A percentile compares a stretch with the other conserved stretches of the same genome.
phyloP scores from a whole-genome alignment of 1,284 basidiomycete genomes.

The Boletus semigastroideus region DNA sequence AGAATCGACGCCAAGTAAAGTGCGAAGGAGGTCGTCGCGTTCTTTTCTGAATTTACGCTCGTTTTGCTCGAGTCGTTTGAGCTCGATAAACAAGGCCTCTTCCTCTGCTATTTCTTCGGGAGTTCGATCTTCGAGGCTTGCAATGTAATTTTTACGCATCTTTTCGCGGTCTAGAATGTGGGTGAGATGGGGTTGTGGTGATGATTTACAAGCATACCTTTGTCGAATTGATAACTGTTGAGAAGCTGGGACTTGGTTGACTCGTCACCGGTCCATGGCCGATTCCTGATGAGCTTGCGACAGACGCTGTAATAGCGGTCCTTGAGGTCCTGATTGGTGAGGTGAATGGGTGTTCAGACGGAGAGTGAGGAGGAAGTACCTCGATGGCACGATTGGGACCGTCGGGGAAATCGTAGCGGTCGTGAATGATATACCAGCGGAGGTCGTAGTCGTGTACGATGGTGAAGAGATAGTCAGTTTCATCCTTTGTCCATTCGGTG shows the following conservation, averaged over 20 bases:
- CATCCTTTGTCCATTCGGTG: conserved; percentile 88
- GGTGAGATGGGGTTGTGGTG: background rate
- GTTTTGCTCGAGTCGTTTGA: conserved; percentile 92
- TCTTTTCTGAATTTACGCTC: conserved; percentile 88
- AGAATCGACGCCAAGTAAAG: conserved; percentile 81
- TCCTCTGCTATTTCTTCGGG: conserved; percentile 92
- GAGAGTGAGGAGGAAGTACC: conserved; percentile 40
- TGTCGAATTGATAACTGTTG: conserved; percentile 80
- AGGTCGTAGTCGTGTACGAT: conserved; percentile 84
- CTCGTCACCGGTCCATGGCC: conserved; percentile 83
- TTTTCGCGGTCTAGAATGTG: conserved; percentile 74
- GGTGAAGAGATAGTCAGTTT: conserved; percentile 92
- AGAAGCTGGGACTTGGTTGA: conserved; percentile 64
- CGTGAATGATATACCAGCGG: conserved; percentile 88
- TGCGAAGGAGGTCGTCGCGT: conserved; percentile 86
- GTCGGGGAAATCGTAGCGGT: conserved; percentile 79
- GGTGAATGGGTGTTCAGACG: conserved; percentile 2
- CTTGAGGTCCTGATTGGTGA: conserved; percentile 79
- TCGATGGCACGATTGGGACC: conserved; percentile 64
- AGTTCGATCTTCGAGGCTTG: conserved; percentile 83
- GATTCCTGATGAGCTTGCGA: conserved; percentile 80
- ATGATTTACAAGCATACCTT: conserved; percentile 47
- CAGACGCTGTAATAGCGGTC: conserved; percentile 94
- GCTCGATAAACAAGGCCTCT: conserved; percentile 92
- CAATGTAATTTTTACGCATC: conserved; percentile 87